Evolutionary conservation across 352 stramenopile genomes (phyloP), one percentile per base, ranked within the genome.

Genomic region (Phytophthora citrophthora): DNA sequence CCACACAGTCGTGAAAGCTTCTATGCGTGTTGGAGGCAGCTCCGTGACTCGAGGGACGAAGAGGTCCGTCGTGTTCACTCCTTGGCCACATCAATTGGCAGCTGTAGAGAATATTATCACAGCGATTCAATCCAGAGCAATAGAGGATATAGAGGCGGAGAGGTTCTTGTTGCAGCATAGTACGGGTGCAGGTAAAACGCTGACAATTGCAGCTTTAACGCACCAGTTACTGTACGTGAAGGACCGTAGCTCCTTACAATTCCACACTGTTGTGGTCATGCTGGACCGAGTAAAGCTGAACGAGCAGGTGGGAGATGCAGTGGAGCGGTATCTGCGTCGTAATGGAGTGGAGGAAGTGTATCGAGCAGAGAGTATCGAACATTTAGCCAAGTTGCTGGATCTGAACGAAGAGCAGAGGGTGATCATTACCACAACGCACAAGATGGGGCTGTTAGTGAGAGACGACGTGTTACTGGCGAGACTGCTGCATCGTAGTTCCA

Each of bases 231-330:
- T 95, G 24, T 83, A 83, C 39, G 68, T 78, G 2, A 76, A 74
- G 31, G 84, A 93, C 59, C 20, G 48, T 4, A 15, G 16, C 2
- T 61, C 47, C 0, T 46, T 70, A 15, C 81, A 81, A 36, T 95
- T 93, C 58, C 84, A 94, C 66, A 93, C 87, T 3, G 60, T 95
- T 10, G 68, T 95, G 38, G 71, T 95, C 62, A 61, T 95, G 43
- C 70, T 92, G 40, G 87, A 95, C 40, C 81, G 87, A 40, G 84
- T 95, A n/a, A 93, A 93, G 45, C 67, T 95, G 43, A 86, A 95
- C 47, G 80, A 93, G 26, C 87, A 95, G 47, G 82, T 94, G 18
- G 85, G 87, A 26, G 76, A 81, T 47, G 83, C 68, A 3, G 83
- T 95, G 38, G 79, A 93, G 70, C 56, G n/a, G 7, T 95, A 83